A percentile compares a stretch with the other conserved stretches of the same genome.
phyloP scores from a whole-genome alignment of 331 rosid species.

The Acacia pycnantha region DNA sequence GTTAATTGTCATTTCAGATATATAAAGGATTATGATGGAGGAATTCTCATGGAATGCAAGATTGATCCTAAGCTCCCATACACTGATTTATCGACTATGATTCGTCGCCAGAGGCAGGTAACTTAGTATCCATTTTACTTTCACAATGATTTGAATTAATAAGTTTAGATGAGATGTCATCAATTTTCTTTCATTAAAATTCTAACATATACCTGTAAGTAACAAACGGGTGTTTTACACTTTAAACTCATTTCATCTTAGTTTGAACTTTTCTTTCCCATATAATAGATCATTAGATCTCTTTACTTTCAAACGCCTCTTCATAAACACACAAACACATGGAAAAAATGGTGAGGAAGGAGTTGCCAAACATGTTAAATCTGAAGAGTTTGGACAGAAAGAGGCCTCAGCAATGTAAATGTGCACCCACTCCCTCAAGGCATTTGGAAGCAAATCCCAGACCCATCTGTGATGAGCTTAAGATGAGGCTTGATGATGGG shows the following conservation, averaged over 20 bases:
- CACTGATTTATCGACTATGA: constrained; percentile 90
- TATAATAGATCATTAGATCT: neutral
- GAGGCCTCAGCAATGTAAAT: neutral
- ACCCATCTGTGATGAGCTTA: neutral
- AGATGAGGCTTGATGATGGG: neutral
- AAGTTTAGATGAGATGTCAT: neutral
- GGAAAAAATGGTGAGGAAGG: neutral
- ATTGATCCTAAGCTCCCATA: constrained; percentile 93
- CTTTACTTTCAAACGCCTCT: neutral
- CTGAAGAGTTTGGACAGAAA: neutral
- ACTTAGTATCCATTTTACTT: constrained; percentile 27
- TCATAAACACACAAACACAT: neutral
- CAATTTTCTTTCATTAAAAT: neutral
- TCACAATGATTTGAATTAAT: neutral
- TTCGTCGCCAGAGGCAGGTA: constrained; percentile 95
- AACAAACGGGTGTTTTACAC: neutral
- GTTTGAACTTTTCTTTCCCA: neutral
- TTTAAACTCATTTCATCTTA: neutral
- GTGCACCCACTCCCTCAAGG: neutral
- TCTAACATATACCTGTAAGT: neutral
- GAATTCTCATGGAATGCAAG: constrained; percentile 96
- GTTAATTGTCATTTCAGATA: constrained; percentile 54
- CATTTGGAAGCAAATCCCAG: neutral
- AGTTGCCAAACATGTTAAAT: neutral
- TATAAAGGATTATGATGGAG: constrained; percentile 98